Base-by-base conservation (phyloP, 225 moss, liverwort and hornwort species). In the Bryum argenteum region DNA sequence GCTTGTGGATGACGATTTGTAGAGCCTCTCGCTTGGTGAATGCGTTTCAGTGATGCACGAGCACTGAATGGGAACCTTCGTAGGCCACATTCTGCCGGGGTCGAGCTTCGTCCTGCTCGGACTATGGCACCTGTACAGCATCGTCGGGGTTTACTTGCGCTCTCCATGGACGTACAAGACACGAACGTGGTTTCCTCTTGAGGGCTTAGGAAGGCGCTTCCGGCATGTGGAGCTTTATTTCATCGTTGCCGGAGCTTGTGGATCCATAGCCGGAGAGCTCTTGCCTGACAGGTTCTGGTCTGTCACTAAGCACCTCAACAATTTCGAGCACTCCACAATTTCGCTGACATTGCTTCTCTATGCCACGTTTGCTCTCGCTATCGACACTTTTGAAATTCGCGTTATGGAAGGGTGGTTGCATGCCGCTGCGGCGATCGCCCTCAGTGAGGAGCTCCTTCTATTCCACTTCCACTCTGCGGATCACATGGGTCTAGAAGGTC, bases 401-500 rank as follows among this genome's bases (percentile, higher is more conserved):
- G 26, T 85, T 13, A 90, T 90, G 1, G 78, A 77, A 58, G 95
- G 95, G 18, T 74, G 79, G 62, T 75, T 95, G 55, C 91, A 90
- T 9, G 75, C 85, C 37, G 60, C 82, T n/a, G 96, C 83, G 21
- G 89, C 88, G 0, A 52, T 90, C 53, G 83, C 87, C 3, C 85
- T 96, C 16, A 65, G 91, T 33, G 84, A 93, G 80, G 96, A 96
- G 81, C 85, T 93, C 14, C 83, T 96, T 28, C 72, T 96, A 7
- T 96, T 96, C 68, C 93, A 96, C 78, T 89, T 91, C 67, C 93
- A 96, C 71, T 93, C 93, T n/a, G 84, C 91, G 13, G 93, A 96
- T 63, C 93, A 93, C 77, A 93, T 96, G 91, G 93, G 96, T 4
- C 73, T 93, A 3, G 95, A 96, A 61, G 95, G 96, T 3, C 93